phyloP scores from a whole-genome alignment of 2,329 filamentous ascomycete species.

The Escovopsis weberi region DNA sequence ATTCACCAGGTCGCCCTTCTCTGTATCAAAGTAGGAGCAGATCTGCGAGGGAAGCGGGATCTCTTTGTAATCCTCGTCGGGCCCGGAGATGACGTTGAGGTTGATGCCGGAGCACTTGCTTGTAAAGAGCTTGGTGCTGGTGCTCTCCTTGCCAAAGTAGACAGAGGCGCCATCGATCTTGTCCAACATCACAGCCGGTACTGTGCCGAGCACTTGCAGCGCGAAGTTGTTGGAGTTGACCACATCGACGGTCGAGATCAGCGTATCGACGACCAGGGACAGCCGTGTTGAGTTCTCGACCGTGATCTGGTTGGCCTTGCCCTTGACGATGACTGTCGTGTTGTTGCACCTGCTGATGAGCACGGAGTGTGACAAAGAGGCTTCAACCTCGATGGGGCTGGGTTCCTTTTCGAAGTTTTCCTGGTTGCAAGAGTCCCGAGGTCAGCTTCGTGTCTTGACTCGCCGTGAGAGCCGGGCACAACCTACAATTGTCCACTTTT shows the following conservation, averaged over 20 bases:
- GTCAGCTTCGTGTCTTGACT: conserved; percentile 2
- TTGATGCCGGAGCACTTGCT: conserved; percentile 84
- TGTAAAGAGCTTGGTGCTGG: conserved; percentile 68
- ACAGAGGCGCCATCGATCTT: conserved; percentile 83
- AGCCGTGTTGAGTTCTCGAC: conserved; percentile 79
- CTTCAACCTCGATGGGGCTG: conserved; percentile 66
- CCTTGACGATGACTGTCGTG: conserved; percentile 74
- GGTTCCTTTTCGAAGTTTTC: conserved; percentile 79
- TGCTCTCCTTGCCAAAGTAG: conserved; percentile 71
- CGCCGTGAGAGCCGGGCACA: not conserved
- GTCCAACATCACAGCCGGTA: conserved; percentile 82
- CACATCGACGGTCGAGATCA: conserved; percentile 84
- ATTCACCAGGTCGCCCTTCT: conserved; percentile 61
- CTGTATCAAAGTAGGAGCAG: conserved; percentile 55
- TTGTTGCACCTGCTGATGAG: conserved; percentile 88
- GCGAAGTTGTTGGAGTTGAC: conserved; percentile 94
- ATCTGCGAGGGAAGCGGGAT: conserved; percentile 82
- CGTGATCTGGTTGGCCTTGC: conserved; percentile 94
- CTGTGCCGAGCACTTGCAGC: conserved; percentile 72
- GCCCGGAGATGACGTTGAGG: conserved; percentile 60
- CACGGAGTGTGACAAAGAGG: conserved; percentile 72
- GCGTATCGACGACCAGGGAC: conserved; percentile 74
- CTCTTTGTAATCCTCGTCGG: conserved; percentile 73
- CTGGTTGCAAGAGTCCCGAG: conserved; percentile 20
- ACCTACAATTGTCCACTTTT: conserved; percentile 80